A percentile compares a stretch with the other conserved stretches of the same genome.
These are phyloP conservation scores for Udeniomyces megalosporus DNA, from an alignment of 768 basidiomycete genomes.

Conservation along the genomic window DNA sequence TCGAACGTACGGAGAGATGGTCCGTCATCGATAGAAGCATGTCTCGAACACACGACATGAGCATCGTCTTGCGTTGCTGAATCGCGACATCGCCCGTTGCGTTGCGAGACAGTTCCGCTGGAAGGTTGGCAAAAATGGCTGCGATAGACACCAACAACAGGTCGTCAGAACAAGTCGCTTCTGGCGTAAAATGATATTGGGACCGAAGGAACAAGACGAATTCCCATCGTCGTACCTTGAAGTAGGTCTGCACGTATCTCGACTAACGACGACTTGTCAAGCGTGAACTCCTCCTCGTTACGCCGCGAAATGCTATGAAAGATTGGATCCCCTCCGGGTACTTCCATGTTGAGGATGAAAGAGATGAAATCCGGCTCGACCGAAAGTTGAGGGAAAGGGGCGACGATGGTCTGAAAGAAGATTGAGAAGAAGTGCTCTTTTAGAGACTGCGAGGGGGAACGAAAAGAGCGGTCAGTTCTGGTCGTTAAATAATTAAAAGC, in stretches of 20 bases:
- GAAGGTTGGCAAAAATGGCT: conserved; percentile 39
- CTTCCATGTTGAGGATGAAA: conserved; percentile 14
- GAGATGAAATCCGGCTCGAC: conserved; percentile 18
- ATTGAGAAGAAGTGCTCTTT: conserved; percentile 19
- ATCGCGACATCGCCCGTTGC: background rate
- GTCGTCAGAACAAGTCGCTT: too few species aligned
- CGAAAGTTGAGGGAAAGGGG: conserved; percentile 12
- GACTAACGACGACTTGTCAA: too few species aligned
- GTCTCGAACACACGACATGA: conserved; percentile 5
- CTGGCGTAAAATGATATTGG: too few species aligned
- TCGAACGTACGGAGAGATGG: background rate
- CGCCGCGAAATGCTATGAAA: conserved; percentile 10
- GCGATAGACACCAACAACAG: background rate
- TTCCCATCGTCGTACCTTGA: too few species aligned
- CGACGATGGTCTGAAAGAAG: conserved; percentile 21
- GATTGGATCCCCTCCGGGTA: background rate
- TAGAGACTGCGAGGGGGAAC: conserved; percentile 6
- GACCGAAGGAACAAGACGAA: too few species aligned
- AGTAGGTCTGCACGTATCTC: too few species aligned
- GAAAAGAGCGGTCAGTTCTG: background rate
- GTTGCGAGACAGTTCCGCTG: background rate
- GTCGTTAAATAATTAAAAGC: too few species aligned
- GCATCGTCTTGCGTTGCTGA: conserved; percentile 2
- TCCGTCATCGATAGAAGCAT: conserved; percentile 6
- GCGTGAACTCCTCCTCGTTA: too few species aligned